These are phyloP conservation scores for Apiotrichum domesticum DNA, from an alignment of 1,284 basidiomycete species.

Conservation along the genomic window DNA sequence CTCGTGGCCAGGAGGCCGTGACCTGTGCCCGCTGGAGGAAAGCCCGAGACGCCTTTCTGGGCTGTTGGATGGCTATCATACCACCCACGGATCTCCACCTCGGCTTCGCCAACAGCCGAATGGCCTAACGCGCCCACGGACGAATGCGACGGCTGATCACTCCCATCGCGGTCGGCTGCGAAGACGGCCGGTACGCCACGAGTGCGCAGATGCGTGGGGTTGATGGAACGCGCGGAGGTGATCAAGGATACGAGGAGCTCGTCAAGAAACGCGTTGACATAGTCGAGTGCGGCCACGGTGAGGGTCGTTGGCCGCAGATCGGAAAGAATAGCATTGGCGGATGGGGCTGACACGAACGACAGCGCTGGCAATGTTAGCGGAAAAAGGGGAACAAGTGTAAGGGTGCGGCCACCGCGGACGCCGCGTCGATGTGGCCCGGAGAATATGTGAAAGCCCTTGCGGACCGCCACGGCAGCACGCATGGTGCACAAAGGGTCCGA, in stretches of 20 bases:
- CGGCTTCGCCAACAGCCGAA: slow-evolving; percentile 83
- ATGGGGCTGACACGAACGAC: slow-evolving; percentile 58
- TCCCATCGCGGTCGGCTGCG: slow-evolving; percentile 36
- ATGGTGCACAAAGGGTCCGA: too few species aligned
- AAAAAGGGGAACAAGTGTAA: too few species aligned
- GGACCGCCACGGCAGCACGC: too few species aligned
- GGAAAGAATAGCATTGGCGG: slow-evolving; percentile 80
- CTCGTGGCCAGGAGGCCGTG: slow-evolving; percentile 21
- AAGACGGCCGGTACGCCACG: slow-evolving; percentile 63
- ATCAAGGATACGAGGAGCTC: slow-evolving; percentile 75
- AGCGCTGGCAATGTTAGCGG: background rate
- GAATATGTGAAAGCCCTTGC: too few species aligned
- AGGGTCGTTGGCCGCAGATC: slow-evolving; percentile 84
- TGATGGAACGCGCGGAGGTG: slow-evolving; percentile 62
- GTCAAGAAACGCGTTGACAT: slow-evolving; percentile 79
- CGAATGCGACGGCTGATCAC: slow-evolving; percentile 10
- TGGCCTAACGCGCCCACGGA: slow-evolving; percentile 59
- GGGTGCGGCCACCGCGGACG: too few species aligned
- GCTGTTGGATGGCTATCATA: slow-evolving; percentile 51
- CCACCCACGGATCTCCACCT: slow-evolving; percentile 79
- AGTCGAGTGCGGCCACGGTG: slow-evolving; percentile 62
- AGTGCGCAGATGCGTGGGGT: slow-evolving; percentile 65
- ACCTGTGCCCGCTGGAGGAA: slow-evolving; percentile 29
- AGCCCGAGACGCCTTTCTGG: slow-evolving; percentile 20
- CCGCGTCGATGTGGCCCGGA: too few species aligned